These are phyloP conservation scores for Naganishia onofrii DNA, from an alignment of 768 basidiomycete species.

Conservation along the genomic window DNA sequence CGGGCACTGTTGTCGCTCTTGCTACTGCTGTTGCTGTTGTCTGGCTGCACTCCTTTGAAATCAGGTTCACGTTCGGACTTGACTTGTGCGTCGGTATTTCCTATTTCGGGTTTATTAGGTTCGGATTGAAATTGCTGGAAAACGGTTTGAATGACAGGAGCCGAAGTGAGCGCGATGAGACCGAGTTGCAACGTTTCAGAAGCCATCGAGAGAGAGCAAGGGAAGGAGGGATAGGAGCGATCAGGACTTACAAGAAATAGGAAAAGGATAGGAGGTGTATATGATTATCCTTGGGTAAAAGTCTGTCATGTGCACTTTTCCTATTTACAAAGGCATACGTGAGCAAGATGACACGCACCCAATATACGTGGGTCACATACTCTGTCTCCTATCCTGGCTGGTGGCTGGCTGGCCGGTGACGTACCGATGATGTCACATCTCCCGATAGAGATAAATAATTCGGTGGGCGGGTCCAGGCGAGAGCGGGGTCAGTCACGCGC, in stretches of 20 bases:
- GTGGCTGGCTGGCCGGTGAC: too few relatives aligned
- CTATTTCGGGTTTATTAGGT: neutral
- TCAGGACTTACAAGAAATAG: neutral
- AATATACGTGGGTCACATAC: neutral
- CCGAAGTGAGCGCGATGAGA: conserved; percentile 46
- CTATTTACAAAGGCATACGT: neutral
- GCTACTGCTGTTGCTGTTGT: too few relatives aligned
- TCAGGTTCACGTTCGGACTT: conserved; percentile 17
- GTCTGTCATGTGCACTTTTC: neutral
- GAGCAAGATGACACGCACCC: neutral
- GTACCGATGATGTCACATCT: neutral
- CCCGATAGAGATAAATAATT: neutral
- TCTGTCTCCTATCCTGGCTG: too few relatives aligned
- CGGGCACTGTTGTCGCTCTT: neutral
- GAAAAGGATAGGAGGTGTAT: neutral
- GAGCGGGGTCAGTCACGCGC: too few relatives aligned
- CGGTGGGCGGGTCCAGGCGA: too few relatives aligned
- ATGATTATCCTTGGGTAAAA: neutral
- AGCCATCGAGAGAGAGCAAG: conserved; percentile 27
- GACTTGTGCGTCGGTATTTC: neutral
- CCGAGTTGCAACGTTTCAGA: conserved; percentile 48
- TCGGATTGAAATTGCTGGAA: conserved; percentile 34
- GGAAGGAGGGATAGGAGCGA: conserved; percentile 1
- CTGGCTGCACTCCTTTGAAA: neutral
- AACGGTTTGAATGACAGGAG: conserved; percentile 49